Percentiles rank a stretch among this genome's conserved stretches.
phyloP scores from a whole-genome alignment of 768 basidiomycete genomes.

The Boletus rex-veris region DNA sequence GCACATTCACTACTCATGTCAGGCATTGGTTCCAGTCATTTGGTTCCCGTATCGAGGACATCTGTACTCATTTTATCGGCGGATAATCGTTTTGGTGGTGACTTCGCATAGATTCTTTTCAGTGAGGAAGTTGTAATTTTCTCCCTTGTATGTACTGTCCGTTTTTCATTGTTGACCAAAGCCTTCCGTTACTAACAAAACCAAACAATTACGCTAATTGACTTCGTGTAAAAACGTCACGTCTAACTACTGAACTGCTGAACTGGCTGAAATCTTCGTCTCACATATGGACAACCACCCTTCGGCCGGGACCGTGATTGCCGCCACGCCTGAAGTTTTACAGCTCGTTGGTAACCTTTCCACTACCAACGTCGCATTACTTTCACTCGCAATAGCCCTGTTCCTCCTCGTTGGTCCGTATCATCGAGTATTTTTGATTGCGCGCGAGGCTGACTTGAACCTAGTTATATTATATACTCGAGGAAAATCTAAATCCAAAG shows the following conservation, averaged over 20 bases:
- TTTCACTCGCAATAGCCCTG: constrained; percentile 44
- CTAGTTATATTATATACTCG: constrained; percentile 41
- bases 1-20: neutral
- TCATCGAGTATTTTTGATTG: neutral
- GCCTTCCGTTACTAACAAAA: constrained; percentile 10
- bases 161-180: constrained; percentile 14
- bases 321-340: constrained; percentile 34
- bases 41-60: neutral
- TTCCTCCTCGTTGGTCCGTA: constrained; percentile 43
- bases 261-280: no score
- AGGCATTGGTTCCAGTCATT: constrained; percentile 1
- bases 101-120: neutral
- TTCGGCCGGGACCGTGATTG: constrained; percentile 2
- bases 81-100: neutral
- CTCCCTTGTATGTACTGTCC: neutral
- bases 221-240: neutral
- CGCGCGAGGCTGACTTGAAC: constrained; percentile 30
- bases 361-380: constrained; percentile 37
- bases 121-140: no score
- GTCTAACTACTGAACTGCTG: neutral
- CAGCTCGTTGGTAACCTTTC: constrained; percentile 36
- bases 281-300: constrained; percentile 13
- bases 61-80: constrained; percentile 1
- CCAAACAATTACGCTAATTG: constrained; percentile 19
- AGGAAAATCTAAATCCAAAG: constrained; percentile 44